phyloP scores from a whole-genome alignment of 2,329 filamentous ascomycete species.

The Aspergillus latus region DNA sequence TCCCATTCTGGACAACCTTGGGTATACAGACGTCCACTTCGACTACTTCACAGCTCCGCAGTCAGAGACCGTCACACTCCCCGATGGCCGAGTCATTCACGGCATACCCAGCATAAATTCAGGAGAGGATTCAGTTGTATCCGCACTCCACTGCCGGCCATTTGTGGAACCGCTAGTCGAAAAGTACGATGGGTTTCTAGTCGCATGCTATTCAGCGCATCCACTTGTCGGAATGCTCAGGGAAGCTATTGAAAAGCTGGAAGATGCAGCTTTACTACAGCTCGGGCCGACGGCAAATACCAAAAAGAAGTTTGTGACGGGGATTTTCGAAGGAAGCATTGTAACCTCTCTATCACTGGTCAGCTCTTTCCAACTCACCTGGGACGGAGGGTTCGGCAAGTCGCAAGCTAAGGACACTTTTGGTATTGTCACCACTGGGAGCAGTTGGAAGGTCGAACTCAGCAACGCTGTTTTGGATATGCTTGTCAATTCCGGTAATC shows the following conservation, averaged over 20 bases:
- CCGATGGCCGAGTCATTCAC: constrained; percentile 31
- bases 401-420: constrained; percentile 55
- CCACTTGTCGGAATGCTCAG: constrained; percentile 67
- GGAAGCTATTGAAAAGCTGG: constrained; percentile 35
- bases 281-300: constrained; percentile 25
- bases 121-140: constrained; percentile 64
- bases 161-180: constrained; percentile 48
- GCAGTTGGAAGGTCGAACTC: constrained; percentile 77
- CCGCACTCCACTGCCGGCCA: constrained; percentile 61
- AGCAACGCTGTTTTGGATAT: constrained; percentile 63
- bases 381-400: constrained; percentile 27
- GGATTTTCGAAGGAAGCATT: constrained; percentile 86
- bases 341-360: constrained; percentile 60
- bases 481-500: constrained; percentile 52
- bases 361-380: constrained; percentile 37
- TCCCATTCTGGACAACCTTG: constrained; percentile 40
- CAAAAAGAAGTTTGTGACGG: constrained; percentile 60
- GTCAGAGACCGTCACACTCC: constrained; percentile 28
- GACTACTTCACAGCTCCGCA: constrained; percentile 43
- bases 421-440: constrained; percentile 86
- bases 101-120: constrained; percentile 78
- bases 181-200: constrained; percentile 69
- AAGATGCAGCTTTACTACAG: constrained; percentile 21
- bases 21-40: constrained; percentile 38
- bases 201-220: constrained; percentile 88